Conservation (phyloP, 2,329 filamentous ascomycete genomes). For the Verticillium tricorpus region DNA sequence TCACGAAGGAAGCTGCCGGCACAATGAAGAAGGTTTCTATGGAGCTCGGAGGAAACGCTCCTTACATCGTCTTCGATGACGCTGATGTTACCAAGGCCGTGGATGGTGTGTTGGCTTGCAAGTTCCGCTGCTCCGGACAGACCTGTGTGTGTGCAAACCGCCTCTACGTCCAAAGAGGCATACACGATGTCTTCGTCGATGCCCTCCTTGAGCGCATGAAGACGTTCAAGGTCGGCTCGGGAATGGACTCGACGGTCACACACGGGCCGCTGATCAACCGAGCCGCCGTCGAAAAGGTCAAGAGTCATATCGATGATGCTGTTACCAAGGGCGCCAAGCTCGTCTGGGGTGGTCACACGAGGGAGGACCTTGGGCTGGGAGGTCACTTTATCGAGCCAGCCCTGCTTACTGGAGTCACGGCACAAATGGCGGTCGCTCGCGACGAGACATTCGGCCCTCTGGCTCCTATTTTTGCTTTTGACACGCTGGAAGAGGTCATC, state of each 20-base stretch:
- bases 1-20: conserved; percentile 66
- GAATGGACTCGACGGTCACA: conserved; percentile 49
- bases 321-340: conserved; percentile 56
- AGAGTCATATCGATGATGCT: conserved; percentile 59
- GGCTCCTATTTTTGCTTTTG: conserved; percentile 63
- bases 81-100: conserved; percentile 65
- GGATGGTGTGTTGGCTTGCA: conserved; percentile 60
- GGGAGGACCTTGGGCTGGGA: conserved; percentile 46
- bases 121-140: conserved; percentile 70
- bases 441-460: conserved; percentile 74
- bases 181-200: conserved; percentile 53
- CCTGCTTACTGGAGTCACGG: conserved; percentile 55
- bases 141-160: conserved; percentile 50
- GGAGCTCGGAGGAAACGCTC: conserved; percentile 70
- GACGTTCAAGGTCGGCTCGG: conserved; percentile 52
- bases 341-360: conserved; percentile 50
- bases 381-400: background rate
- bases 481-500: conserved; percentile 66
- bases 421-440: conserved; percentile 59
- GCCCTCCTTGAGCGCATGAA: conserved; percentile 48
- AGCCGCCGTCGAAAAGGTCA: conserved; percentile 58
- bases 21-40: conserved; percentile 72
- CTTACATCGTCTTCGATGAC: conserved; percentile 74
- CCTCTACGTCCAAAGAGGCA: conserved; percentile 46
- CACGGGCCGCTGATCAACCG: conserved; percentile 62